Percentiles rank a stretch among this genome's conserved stretches.
Conservation (phyloP, 495 filamentous ascomycete genomes). For the Xylaria longipes region DNA sequence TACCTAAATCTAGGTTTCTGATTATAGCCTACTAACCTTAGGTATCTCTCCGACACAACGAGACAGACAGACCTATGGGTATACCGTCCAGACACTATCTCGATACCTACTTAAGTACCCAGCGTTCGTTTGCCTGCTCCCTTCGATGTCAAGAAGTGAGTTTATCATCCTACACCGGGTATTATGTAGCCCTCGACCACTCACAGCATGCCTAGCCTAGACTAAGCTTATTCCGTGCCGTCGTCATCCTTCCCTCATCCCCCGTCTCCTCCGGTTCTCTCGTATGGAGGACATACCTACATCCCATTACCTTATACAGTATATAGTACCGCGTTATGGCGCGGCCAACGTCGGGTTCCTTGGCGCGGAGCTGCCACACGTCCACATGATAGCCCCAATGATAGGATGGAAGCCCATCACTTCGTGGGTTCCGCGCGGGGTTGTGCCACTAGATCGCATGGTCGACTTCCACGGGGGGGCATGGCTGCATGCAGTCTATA, state of each 20-base stretch:
- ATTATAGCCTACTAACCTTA: neutral
- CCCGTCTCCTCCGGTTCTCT: neutral
- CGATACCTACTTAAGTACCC: no score
- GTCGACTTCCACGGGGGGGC: neutral
- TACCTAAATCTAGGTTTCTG: neutral
- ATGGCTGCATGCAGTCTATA: slow-evolving; percentile 17
- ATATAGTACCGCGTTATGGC: neutral
- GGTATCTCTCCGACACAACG: neutral
- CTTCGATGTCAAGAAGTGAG: neutral
- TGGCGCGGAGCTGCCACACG: slow-evolving; percentile 15
- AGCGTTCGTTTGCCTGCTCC: neutral
- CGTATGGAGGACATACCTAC: neutral
- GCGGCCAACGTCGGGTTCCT: slow-evolving; percentile 5
- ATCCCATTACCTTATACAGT: slow-evolving; percentile 8
- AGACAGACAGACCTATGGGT: neutral
- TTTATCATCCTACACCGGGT: slow-evolving; percentile 5
- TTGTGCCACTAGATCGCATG: slow-evolving; percentile 15
- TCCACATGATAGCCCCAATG: slow-evolving; percentile 16
- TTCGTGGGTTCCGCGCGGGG: slow-evolving; percentile 25
- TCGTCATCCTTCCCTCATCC: slow-evolving; percentile 8
- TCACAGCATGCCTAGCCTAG: slow-evolving; percentile 4
- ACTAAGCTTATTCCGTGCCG: slow-evolving; percentile 6
- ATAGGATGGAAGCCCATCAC: slow-evolving; percentile 12
- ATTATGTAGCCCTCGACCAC: neutral
- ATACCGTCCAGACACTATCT: neutral